Evolutionary conservation across 768 basidiomycete genomes (phyloP).

Genomic region (Suillus spraguei): DNA sequence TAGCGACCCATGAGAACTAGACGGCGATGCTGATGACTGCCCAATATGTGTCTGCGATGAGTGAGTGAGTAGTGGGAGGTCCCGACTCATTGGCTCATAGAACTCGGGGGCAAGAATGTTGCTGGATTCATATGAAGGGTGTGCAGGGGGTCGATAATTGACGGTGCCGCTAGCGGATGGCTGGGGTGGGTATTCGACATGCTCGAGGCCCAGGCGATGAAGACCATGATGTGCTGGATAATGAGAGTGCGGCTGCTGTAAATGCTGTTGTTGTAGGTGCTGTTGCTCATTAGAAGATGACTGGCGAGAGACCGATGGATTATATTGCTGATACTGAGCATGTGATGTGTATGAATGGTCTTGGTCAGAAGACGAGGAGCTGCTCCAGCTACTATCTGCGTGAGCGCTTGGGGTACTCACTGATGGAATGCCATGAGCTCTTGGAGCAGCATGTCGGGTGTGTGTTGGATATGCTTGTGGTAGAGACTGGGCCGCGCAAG

Average conservation of each 20-base stretch:
- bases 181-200: conserved; percentile 21
- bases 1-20: conserved; percentile 13
- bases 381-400: conserved; percentile 30
- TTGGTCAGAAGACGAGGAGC: conserved; percentile 24
- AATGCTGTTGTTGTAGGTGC: conserved; percentile 1
- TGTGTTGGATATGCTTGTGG: conserved; percentile 19
- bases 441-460: conserved; percentile 13
- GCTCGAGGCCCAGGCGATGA: conserved; percentile 27
- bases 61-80: conserved; percentile 11
- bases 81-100: conserved; percentile 10
- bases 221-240: conserved; percentile 27
- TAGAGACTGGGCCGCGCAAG: conserved; percentile 24
- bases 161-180: conserved; percentile 10
- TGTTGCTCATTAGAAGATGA: conserved; percentile 3
- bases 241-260: conserved; percentile 13
- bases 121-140: conserved; percentile 14
- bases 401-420: conserved; percentile 15
- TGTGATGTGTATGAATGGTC: conserved; percentile 14
- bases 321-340: conserved; percentile 14
- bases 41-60: conserved; percentile 17
- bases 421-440: conserved; percentile 18
- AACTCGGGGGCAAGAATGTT: conserved; percentile 19
- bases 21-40: conserved; percentile 17
- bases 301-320: conserved; percentile 12
- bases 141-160: conserved; percentile 22